phyloP scores from a whole-genome alignment of 1,284 basidiomycete species.

The Rhodotorula mucilaginosa region DNA sequence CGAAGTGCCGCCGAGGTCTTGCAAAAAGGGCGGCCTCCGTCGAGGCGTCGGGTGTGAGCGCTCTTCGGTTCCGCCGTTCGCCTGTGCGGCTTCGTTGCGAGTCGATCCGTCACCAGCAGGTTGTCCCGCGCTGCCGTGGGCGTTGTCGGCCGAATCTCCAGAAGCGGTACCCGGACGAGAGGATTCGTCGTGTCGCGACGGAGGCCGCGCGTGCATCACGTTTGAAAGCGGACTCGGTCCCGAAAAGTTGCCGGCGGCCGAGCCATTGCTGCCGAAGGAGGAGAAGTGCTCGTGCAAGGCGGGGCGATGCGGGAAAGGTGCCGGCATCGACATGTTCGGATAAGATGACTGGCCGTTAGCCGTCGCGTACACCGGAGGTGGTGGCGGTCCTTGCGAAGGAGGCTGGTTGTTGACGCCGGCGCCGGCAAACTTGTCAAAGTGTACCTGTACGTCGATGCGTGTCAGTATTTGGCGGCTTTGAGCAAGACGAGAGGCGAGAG shows the following conservation, averaged over 20 bases:
- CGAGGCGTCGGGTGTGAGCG: background rate
- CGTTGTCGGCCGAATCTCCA: no score
- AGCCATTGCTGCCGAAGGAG: background rate
- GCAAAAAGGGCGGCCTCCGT: background rate
- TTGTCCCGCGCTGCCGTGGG: no score
- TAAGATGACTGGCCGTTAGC: background rate
- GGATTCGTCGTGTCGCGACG: background rate
- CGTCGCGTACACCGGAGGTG: background rate
- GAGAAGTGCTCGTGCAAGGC: constrained; percentile 1
- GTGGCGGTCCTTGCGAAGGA: background rate
- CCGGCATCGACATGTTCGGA: background rate
- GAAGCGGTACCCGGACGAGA: no score
- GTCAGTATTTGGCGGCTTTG: background rate
- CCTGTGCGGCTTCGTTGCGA: no score
- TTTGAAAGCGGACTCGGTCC: constrained; percentile 12
- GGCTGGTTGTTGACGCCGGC: constrained; percentile 10
- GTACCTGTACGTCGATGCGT: constrained; percentile 51
- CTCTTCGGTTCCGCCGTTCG: no score
- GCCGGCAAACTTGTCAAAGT: constrained; percentile 68
- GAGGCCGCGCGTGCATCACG: background rate
- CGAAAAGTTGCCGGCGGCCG: background rate
- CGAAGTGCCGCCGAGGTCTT: background rate
- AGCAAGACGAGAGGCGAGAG: no score
- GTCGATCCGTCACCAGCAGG: no score
- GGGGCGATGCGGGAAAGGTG: constrained; percentile 8